A percentile compares a stretch with the other conserved stretches of the same genome.
Evolutionary conservation across 2,329 filamentous ascomycete genomes (phyloP).

Genomic region (Cryoendolithus antarcticus): DNA sequence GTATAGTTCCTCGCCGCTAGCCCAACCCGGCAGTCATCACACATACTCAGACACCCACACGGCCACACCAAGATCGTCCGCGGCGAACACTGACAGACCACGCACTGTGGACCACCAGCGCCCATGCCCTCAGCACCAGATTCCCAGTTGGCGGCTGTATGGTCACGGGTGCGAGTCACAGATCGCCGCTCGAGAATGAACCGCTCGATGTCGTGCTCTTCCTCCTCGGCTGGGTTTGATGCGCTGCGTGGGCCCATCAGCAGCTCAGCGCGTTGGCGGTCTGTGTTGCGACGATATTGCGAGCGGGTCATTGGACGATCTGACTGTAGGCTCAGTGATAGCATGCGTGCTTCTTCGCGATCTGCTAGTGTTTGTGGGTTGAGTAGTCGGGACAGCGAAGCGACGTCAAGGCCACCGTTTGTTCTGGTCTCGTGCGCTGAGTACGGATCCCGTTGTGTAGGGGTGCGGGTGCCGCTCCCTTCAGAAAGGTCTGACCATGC

Average conservation of each 20-base stretch:
- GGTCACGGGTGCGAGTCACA: constrained; percentile 29
- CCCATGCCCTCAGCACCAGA: constrained; percentile 63
- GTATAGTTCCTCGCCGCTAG: constrained; percentile 96
- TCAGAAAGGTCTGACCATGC: constrained; percentile 32
- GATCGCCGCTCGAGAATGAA: constrained; percentile 44
- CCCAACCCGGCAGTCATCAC: constrained; percentile 87
- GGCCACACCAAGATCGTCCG: constrained; percentile 92
- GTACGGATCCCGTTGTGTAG: constrained; percentile 54
- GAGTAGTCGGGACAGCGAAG: constrained; percentile 60
- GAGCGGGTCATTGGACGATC: constrained; percentile 69
- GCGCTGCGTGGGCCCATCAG: constrained; percentile 34
- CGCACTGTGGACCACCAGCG: constrained; percentile 68
- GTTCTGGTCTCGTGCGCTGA: constrained; percentile 23
- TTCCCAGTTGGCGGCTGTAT: constrained; percentile 42
- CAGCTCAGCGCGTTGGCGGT: constrained; percentile 58
- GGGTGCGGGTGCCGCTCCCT: constrained; percentile 52
- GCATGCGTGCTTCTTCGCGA: constrained; percentile 64
- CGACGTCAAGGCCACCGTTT: constrained; percentile 24
- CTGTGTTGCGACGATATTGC: constrained; percentile 55
- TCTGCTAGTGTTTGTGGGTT: constrained; percentile 69
- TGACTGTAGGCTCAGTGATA: constrained; percentile 67
- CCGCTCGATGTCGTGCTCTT: constrained; percentile 45
- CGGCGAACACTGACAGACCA: constrained; percentile 80
- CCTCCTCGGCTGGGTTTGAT: constrained; percentile 34
- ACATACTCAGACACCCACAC: constrained; percentile 84